These are phyloP conservation scores for Diplocarpon mali DNA, from an alignment of 2,329 filamentous ascomycete species.

Conservation along the genomic window DNA sequence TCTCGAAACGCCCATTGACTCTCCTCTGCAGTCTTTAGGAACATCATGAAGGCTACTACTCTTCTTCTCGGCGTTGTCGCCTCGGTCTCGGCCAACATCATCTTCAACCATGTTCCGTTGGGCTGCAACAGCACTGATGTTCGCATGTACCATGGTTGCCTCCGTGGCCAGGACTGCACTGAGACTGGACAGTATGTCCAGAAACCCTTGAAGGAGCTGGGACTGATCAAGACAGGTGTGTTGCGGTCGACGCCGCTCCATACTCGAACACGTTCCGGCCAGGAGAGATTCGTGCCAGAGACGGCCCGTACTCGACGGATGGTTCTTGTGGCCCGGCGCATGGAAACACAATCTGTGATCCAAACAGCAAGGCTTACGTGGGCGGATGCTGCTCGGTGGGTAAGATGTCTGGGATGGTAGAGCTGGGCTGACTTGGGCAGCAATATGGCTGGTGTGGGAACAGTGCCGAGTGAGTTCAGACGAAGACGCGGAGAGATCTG, in stretches of 20 bases:
- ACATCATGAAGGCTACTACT: slow-evolving; percentile 20
- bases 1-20: neutral
- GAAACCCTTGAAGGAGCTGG: neutral
- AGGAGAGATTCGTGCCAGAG: slow-evolving; percentile 14
- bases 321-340: slow-evolving; percentile 28
- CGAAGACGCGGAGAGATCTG: neutral
- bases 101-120: slow-evolving; percentile 35
- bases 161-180: slow-evolving; percentile 24
- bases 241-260: slow-evolving; percentile 8
- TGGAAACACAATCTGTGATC: slow-evolving; percentile 28
- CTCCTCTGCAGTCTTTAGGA: slow-evolving; percentile 6
- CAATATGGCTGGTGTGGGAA: slow-evolving; percentile 33
- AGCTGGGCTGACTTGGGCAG: slow-evolving; percentile 7
- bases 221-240: slow-evolving; percentile 19
- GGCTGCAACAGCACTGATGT: slow-evolving; percentile 29
- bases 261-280: slow-evolving; percentile 11
- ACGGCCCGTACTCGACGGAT: slow-evolving; percentile 29
- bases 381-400: slow-evolving; percentile 34
- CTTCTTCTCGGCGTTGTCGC: slow-evolving; percentile 27
- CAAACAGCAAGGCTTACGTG: slow-evolving; percentile 33
- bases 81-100: slow-evolving; percentile 35
- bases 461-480: slow-evolving; percentile 24
- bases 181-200: slow-evolving; percentile 18
- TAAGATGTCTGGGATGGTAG: neutral
- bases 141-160: slow-evolving; percentile 25